Percentiles rank a stretch among this genome's conserved stretches.
phyloP scores from a whole-genome alignment of 2,329 filamentous ascomycete species.

The Sporothrix euskadiensis region DNA sequence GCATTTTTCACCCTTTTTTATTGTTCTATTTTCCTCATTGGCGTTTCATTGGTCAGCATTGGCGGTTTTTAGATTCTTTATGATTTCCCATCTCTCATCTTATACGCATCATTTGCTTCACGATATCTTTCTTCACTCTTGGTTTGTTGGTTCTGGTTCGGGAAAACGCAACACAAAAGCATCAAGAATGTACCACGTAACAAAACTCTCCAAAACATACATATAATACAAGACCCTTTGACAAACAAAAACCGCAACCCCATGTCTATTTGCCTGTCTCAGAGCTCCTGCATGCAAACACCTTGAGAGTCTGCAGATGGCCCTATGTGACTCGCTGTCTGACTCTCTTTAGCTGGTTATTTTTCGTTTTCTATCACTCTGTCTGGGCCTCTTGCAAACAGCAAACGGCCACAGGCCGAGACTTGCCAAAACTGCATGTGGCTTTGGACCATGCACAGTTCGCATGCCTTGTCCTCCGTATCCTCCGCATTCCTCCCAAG shows the following conservation, averaged over 20 bases:
- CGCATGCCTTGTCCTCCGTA: background rate
- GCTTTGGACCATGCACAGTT: background rate
- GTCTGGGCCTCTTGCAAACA: background rate
- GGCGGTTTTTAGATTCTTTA: slow-evolving; percentile 1
- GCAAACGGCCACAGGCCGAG: background rate
- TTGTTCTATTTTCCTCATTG: background rate
- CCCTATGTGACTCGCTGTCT: background rate
- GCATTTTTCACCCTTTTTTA: background rate
- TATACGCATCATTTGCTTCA: background rate
- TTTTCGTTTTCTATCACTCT: background rate
- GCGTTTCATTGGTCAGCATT: background rate
- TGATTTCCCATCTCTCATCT: slow-evolving; percentile 18
- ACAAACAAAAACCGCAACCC: background rate
- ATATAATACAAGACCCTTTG: background rate
- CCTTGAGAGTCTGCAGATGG: background rate
- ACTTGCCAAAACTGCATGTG: background rate
- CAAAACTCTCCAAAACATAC: background rate
- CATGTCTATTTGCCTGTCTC: background rate
- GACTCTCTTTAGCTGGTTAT: background rate
- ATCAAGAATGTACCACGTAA: background rate
- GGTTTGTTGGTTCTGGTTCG: background rate
- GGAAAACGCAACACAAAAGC: slow-evolving; percentile 11
- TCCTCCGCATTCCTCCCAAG: background rate
- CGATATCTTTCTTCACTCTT: background rate
- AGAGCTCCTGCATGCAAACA: background rate